These are phyloP conservation scores for Austroboletus novae-zelandiae DNA, from an alignment of 1,284 basidiomycete species.

Conservation along the genomic window DNA sequence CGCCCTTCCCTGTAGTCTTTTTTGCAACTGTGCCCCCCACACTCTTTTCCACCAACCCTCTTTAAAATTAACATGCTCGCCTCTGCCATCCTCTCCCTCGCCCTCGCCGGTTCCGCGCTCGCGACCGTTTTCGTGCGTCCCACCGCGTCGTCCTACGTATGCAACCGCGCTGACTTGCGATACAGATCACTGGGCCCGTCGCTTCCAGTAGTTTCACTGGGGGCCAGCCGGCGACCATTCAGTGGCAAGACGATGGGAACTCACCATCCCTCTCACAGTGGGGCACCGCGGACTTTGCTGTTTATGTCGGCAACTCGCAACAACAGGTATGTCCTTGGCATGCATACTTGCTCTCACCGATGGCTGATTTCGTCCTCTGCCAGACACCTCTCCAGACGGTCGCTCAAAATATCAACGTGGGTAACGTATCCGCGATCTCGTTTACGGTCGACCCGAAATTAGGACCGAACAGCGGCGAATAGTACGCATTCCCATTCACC, in stretches of 20 bases:
- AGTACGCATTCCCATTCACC: slow-evolving; percentile 45
- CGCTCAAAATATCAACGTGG: slow-evolving; percentile 57
- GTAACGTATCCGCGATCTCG: slow-evolving; percentile 44
- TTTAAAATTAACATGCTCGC: slow-evolving; percentile 46
- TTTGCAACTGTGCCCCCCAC: slow-evolving; percentile 15
- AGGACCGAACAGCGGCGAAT: slow-evolving; percentile 58
- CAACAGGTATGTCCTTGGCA: slow-evolving; percentile 50
- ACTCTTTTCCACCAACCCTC: slow-evolving; percentile 26
- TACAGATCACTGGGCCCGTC: slow-evolving; percentile 61
- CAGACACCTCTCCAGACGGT: slow-evolving; percentile 71
- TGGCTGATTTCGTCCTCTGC: not conserved
- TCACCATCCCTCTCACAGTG: slow-evolving; percentile 56
- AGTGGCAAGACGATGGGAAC: slow-evolving; percentile 66
- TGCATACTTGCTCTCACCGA: not conserved
- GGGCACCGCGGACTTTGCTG: slow-evolving; percentile 59
- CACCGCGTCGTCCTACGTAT: not conserved
- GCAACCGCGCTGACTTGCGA: slow-evolving; percentile 1
- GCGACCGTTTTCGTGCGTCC: slow-evolving; percentile 59
- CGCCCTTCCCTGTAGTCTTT: not conserved
- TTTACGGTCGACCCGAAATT: slow-evolving; percentile 62
- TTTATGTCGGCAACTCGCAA: slow-evolving; percentile 64
- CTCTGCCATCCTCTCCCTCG: slow-evolving; percentile 49
- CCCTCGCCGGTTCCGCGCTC: slow-evolving; percentile 51
- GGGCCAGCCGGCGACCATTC: slow-evolving; percentile 57
- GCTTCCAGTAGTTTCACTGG: slow-evolving; percentile 51